phyloP scores from a whole-genome alignment of 2,329 filamentous ascomycete species.

The Ceratocystis diversiconidia region DNA sequence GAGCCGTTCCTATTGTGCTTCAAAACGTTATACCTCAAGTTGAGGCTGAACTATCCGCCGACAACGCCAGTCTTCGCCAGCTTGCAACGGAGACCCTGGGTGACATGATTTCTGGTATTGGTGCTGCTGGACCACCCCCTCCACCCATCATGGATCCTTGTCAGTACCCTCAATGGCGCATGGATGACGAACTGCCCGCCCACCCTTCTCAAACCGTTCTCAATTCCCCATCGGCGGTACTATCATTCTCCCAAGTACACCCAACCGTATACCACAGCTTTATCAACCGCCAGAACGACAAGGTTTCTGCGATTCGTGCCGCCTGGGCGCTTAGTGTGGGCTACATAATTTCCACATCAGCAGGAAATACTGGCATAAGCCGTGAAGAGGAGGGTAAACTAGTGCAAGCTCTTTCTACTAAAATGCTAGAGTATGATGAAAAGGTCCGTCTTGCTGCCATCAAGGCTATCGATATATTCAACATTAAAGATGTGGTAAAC shows the following conservation, averaged over 20 bases:
- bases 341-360: constrained; percentile 78
- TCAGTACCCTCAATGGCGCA: constrained; percentile 64
- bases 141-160: constrained; percentile 60
- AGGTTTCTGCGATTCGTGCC: constrained; percentile 64
- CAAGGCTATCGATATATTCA: constrained; percentile 66
- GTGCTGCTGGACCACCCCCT: constrained; percentile 72
- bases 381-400: constrained; percentile 66
- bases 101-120: constrained; percentile 87
- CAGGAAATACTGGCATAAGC: constrained; percentile 76
- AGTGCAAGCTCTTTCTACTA: constrained; percentile 59
- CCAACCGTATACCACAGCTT: constrained; percentile 69
- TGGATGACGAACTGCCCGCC: constrained; percentile 42
- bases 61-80: constrained; percentile 72
- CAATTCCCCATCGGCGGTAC: constrained; percentile 70
- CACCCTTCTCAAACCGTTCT: constrained; percentile 46
- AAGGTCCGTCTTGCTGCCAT: constrained; percentile 84
- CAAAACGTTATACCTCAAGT: constrained; percentile 89
- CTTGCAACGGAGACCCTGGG: constrained; percentile 89
- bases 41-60: constrained; percentile 79
- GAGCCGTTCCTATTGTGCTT: constrained; percentile 73
- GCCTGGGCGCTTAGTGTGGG: constrained; percentile 77
- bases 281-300: constrained; percentile 73
- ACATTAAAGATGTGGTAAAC: constrained; percentile 63
- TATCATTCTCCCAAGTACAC: constrained; percentile 79
- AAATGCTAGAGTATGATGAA: constrained; percentile 78